Evolutionary conservation across 139 green algal genomes (phyloP), one percentile per base, ranked within the genome.

Genomic region (Chlorokybus atmophyticus): DNA sequence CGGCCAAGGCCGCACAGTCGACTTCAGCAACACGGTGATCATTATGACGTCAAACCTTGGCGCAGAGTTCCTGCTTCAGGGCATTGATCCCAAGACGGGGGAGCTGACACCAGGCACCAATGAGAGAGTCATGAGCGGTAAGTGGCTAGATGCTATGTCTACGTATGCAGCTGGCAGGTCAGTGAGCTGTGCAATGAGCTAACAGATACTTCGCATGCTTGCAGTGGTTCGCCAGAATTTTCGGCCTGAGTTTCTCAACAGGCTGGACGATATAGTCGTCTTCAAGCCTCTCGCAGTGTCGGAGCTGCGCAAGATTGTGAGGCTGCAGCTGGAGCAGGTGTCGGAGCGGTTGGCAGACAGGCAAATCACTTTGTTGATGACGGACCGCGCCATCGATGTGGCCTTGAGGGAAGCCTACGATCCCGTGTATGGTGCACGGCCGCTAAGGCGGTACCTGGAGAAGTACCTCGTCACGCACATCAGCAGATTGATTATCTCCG

Each of bases 1-100:
- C 50, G 52, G 59, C 27, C 28, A 92, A 73, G 88, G 88, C 29
- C 79, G 83, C 55, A 90, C 77, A 31, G 88, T 96, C 17, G 79
- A 80, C 64, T 96, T 96, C 56, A 68, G 73, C 44, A 94, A 96
- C 74, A 90, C 80, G 2, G 59, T 96, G 27, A 75, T 95, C 75
- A 95, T 96, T 78, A 84, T 96, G 73, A 96, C 88, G 29, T 82
- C 61, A 66, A 96, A 96, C 73, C 62, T 96, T 31, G 88, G 88
- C 38, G 68, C 75, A 4, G 51, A 79, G 29, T 32, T 76, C 17
- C 68, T 88, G 27, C 58, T 75, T 32, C 4, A 51, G 41, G 24
- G 26, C 10, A 24, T 23, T 6, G 5, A 41, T 30, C 27, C 4
- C 28, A 14, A 57, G 35, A 42, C 58, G 1, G 68, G 50, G 29